Base-by-base conservation (phyloP, 75 land plant genomes). In the Azolla pinnata region DNA sequence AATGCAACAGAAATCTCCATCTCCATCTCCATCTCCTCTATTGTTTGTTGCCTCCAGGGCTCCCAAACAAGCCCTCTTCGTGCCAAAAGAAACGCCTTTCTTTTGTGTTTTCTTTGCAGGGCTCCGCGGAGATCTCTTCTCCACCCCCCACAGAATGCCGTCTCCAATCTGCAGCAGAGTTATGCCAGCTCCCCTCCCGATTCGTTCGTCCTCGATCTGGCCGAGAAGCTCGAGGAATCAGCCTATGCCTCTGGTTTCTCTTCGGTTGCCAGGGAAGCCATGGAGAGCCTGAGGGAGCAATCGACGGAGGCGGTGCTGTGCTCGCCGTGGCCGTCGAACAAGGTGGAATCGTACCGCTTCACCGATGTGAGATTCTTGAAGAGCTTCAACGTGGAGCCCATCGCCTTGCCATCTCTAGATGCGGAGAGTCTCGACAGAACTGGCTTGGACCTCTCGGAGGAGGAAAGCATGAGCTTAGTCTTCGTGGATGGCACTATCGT, bases 211-310 rank as follows among this genome's bases (percentile, higher is more conserved):
- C 81, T 92, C 17, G 84, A 85, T 21, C 71, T 92, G 17, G 97
- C 97, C 16, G 95, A 88, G 47, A 83, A 80, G 62, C 80, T 92
- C 23, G 97, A 92, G 46, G 96, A 92, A 55, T 83, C 85, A 17
- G 59, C 42, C 1, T 24, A 52, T 42, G 9, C 57, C 14, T 59
- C 76, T 56, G 44, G 63, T 2, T 60, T 32, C 1, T 66, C 33
- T 0, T 61, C 72, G 23, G 28, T 26, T 29, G 57, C 33, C 1
- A 67, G 33, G 19, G 60, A 58, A 2, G 77, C 57, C 19, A 75
- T 88, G n/a, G 64, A 69, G n/a, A 62, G 47, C 2, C 77, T 92
- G 18, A 54, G 90, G n/a, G 81, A 85, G 32, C 29, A 44, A 33
- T 77, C 96, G 29, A 67, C 97, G 16, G 72, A 82, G 31, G 61